These are phyloP conservation scores for Euphorbia peplus DNA, from an alignment of 345 rosid genomes.

Conservation along the genomic window DNA sequence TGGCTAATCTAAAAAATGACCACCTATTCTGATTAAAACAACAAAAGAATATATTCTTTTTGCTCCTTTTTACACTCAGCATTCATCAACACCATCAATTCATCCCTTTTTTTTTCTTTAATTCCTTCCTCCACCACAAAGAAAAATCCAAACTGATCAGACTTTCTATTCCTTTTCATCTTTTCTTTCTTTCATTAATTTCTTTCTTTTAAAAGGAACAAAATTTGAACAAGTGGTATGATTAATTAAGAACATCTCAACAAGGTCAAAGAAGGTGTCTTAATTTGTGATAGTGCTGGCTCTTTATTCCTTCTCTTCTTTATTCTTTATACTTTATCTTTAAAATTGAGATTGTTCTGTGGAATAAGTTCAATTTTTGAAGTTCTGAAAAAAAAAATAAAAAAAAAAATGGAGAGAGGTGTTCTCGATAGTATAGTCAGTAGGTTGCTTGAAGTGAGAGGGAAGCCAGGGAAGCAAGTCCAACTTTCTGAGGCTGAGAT, in stretches of 20 bases:
- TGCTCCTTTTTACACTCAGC: no score
- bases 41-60: conserved; percentile 23
- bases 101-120: neutral
- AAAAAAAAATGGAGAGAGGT: conserved; percentile 13
- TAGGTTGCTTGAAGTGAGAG: conserved; percentile 26
- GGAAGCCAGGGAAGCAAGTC: conserved; percentile 32
- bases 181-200: neutral
- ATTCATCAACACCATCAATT: neutral
- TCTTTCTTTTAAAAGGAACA: neutral
- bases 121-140: conserved; percentile 22
- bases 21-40: no score
- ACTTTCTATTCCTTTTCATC: neutral
- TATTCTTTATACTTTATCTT: neutral
- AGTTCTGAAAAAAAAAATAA: conserved; percentile 1
- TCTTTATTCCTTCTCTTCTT: conserved; percentile 10
- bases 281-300: neutral
- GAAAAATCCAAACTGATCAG: conserved; percentile 1
- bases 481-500: conserved; percentile 32
- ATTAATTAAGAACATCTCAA: neutral
- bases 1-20: no score
- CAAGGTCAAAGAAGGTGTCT: neutral
- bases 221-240: neutral
- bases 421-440: conserved; percentile 25
- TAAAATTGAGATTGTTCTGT: neutral
- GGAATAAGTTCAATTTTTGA: neutral